phyloP scores from a whole-genome alignment of 192 early-diverging fungal genomes.

The Linnemannia exigua region DNA sequence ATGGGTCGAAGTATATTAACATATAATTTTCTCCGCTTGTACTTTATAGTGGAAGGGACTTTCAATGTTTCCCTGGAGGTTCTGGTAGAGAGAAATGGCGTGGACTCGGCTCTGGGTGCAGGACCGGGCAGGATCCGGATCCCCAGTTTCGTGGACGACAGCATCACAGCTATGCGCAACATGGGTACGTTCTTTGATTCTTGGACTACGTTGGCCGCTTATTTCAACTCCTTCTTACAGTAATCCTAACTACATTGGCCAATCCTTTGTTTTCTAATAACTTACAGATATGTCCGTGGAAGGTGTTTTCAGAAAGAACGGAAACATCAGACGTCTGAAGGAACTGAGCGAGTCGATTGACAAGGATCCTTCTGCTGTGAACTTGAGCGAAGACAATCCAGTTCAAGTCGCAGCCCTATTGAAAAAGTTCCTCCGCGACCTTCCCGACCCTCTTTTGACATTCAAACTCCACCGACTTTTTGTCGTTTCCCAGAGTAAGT shows the following conservation, averaged over 20 bases:
- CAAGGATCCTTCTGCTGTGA: slow-evolving; percentile 80
- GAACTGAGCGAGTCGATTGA: slow-evolving; percentile 89
- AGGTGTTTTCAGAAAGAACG: slow-evolving; percentile 98
- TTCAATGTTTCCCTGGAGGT: slow-evolving; percentile 93
- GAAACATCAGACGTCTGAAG: slow-evolving; percentile 93
- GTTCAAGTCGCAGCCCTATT: slow-evolving; percentile 96
- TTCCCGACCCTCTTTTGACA: slow-evolving; percentile 96
- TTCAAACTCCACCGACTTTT: slow-evolving; percentile 91
- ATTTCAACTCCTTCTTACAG: neutral
- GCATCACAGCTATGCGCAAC: slow-evolving; percentile 80
- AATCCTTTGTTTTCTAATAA: neutral
- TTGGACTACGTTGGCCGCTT: neutral
- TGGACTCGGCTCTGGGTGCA: slow-evolving; percentile 80
- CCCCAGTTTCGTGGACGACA: slow-evolving; percentile 88
- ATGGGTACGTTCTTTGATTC: slow-evolving; percentile 68
- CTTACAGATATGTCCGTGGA: slow-evolving; percentile 80
- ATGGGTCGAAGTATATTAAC: neutral
- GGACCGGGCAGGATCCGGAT: slow-evolving; percentile 79
- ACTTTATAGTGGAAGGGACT: slow-evolving; percentile 73
- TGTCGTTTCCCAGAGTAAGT: slow-evolving; percentile 81
- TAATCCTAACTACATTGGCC: neutral
- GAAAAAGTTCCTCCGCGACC: slow-evolving; percentile 96
- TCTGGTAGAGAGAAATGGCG: slow-evolving; percentile 86
- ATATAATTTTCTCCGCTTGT: slow-evolving; percentile 11
- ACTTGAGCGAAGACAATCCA: slow-evolving; percentile 79